Base-by-base conservation (phyloP, 495 filamentous ascomycete species). In the Cercophora samala region DNA sequence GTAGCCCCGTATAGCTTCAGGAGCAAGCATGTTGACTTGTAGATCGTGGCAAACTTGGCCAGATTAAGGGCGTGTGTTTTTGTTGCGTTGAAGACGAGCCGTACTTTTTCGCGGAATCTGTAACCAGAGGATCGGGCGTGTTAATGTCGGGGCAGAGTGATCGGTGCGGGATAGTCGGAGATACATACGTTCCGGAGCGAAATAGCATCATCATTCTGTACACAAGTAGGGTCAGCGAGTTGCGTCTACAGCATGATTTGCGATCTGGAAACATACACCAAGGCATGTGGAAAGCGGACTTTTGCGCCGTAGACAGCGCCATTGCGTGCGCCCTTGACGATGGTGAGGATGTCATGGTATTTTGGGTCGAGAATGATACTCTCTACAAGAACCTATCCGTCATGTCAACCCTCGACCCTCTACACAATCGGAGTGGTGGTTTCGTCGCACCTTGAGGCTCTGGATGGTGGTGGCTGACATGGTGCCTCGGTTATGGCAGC, bases 261-360 rank as follows among this genome's bases (percentile, higher is more conserved):
- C 51, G 6, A 29, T 25, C 53, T 15, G 25, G 26, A 46, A 4
- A 9, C 83, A 67, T 87, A 93, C 89, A 99, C 95, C 66, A 99
- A 86, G 62, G 95, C 95, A 81, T 99, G 95, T 72, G 95, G 95
- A 83, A 98, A 97, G 69, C 95, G 93, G 77, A 99, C 92, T 86
- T 98, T 99, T 71, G 93, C 88, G 26, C 95, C 95, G 81, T 98
- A 99, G 66, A 97, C 92, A 68, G 93, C 87, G 77, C 95, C 95
- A 89, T 98, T 99, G 77, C 95, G 93, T 60, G 93, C 88, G 68
- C 85, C 91, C 82, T 99, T 99, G 73, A 94, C 66, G 69, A 99
- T 82, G 25, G 90, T 84, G 26, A 99, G 86, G 62, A 92, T 72
- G 70, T 92, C 91, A 65, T 92, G 90, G 77, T 97, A 89, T 67